These are phyloP conservation scores for Guadua angustifolia DNA, from an alignment of 176 grass and related monocot genomes.

Conservation along the genomic window DNA sequence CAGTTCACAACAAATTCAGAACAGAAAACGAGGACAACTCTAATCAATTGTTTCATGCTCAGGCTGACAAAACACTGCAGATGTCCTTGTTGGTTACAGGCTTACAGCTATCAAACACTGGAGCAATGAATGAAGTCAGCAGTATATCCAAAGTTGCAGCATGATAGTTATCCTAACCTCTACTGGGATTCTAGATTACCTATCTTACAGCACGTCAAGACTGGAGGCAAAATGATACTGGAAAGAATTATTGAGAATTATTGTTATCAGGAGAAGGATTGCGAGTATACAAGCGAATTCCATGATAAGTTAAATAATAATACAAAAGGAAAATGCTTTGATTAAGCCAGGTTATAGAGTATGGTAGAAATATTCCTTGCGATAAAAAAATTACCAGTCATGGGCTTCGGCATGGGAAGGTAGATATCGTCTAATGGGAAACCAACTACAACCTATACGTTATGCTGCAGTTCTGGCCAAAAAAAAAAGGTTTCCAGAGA, in stretches of 20 bases:
- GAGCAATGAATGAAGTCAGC: too few species aligned
- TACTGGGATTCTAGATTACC: not conserved
- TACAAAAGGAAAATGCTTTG: conserved; percentile 30
- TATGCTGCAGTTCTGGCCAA: conserved; percentile 10
- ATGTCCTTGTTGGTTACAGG: too few species aligned
- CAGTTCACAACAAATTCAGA: not conserved
- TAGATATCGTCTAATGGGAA: conserved; percentile 3
- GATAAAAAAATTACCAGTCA: not conserved
- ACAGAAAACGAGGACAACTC: not conserved
- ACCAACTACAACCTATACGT: conserved; percentile 39
- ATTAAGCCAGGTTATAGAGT: conserved; percentile 30
- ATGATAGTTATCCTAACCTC: too few species aligned
- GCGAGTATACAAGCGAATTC: too few species aligned
- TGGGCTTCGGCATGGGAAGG: conserved; percentile 16
- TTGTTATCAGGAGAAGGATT: conserved; percentile 42
- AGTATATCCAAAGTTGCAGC: too few species aligned
- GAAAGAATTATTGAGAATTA: not conserved
- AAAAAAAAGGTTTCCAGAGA: conserved; percentile 1
- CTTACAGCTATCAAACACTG: too few species aligned
- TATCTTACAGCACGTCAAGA: not conserved
- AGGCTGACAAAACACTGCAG: too few species aligned
- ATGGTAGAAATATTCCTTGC: conserved; percentile 35
- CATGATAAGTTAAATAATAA: not conserved
- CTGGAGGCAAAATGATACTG: not conserved
- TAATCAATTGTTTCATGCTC: not conserved